These are phyloP conservation scores for Coniochaeta ligniaria DNA, from an alignment of 2,329 filamentous ascomycete species.

Conservation along the genomic window DNA sequence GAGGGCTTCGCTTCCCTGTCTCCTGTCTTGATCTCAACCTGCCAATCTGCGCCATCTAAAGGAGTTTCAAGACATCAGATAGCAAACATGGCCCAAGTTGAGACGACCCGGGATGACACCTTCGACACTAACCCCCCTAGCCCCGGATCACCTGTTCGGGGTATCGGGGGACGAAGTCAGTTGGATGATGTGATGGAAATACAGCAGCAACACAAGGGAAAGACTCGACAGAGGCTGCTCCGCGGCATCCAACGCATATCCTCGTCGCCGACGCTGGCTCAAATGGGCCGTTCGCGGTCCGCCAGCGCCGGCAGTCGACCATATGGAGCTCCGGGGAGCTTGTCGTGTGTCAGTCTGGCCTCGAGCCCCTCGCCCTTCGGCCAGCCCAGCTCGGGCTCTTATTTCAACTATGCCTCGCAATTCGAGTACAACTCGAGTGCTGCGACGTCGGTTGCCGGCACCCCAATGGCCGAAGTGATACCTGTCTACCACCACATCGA, in stretches of 20 bases:
- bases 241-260: constrained; percentile 73
- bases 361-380: constrained; percentile 33
- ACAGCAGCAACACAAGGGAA: constrained; percentile 24
- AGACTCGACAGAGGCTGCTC: constrained; percentile 62
- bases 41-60: not conserved
- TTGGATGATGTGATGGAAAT: constrained; percentile 7
- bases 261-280: constrained; percentile 66
- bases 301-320: constrained; percentile 57
- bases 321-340: constrained; percentile 35
- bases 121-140: constrained; percentile 6
- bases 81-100: constrained; percentile 14
- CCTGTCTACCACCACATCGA: constrained; percentile 33
- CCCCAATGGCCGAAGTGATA: constrained; percentile 31
- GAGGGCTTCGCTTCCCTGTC: not conserved
- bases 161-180: not conserved
- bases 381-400: constrained; percentile 23
- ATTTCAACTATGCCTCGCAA: constrained; percentile 20
- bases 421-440: constrained; percentile 21
- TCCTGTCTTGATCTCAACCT: not conserved
- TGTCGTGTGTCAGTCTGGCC: constrained; percentile 49
- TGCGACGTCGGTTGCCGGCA: constrained; percentile 30
- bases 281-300: constrained; percentile 56
- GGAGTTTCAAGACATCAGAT: not conserved
- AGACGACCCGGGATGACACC: constrained; percentile 7
- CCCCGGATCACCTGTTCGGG: constrained; percentile 5